Evolutionary conservation across 495 filamentous ascomycete species (phyloP).

Genomic region (Penicillium tannophilum): DNA sequence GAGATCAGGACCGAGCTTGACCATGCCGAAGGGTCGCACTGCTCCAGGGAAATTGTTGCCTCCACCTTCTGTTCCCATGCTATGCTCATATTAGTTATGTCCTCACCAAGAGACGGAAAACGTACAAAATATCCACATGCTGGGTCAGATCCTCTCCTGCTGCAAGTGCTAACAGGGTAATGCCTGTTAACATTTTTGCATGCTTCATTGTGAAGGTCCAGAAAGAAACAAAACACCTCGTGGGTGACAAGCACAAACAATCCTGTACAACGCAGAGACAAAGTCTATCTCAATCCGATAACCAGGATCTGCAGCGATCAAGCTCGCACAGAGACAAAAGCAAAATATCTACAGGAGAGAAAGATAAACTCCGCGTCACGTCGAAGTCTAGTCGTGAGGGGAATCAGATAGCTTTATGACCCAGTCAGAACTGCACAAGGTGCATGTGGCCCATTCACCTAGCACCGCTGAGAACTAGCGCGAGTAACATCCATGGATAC

Average conservation of each 20-base stretch:
- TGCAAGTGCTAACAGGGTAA: constrained; percentile 10
- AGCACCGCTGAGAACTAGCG: not conserved
- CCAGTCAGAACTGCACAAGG: not conserved
- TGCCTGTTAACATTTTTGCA: constrained; percentile 14
- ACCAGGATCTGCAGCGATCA: not conserved
- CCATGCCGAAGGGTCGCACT: constrained; percentile 65
- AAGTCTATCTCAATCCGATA: not conserved
- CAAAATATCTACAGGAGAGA: not conserved
- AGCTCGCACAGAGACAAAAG: not conserved
- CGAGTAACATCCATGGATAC: not conserved
- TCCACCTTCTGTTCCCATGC: constrained; percentile 44
- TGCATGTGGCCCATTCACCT: not conserved
- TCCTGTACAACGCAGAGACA: not conserved
- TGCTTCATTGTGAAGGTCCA: constrained; percentile 7
- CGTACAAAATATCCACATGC: constrained; percentile 42
- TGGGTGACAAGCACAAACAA: not conserved
- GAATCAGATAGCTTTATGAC: not conserved
- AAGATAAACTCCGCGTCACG: not conserved
- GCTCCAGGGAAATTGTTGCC: constrained; percentile 75
- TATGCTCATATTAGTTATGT: constrained; percentile 4
- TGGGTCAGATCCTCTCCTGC: constrained; percentile 24
- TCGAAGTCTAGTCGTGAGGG: not conserved
- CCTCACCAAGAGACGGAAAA: not conserved
- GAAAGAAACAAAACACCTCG: not conserved
- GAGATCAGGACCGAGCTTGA: constrained; percentile 70